phyloP scores from a whole-genome alignment of 345 rosid genomes.

The Salix suchowensis region DNA sequence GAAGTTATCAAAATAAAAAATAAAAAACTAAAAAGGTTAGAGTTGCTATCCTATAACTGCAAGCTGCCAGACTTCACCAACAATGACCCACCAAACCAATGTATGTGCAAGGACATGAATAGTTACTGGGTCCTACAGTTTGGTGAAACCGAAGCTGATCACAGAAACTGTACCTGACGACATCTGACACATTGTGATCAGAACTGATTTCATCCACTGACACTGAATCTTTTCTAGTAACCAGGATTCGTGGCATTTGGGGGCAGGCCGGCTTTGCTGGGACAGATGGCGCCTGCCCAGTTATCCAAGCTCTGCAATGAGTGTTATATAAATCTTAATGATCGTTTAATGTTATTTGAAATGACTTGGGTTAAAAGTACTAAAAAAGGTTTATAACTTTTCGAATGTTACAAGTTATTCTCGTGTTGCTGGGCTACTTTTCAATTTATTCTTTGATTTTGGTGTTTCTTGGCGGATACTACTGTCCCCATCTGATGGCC shows the following conservation, averaged over 20 bases:
- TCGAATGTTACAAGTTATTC: neutral
- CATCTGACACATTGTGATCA: conserved; percentile 9
- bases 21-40: too few relatives aligned
- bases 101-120: neutral
- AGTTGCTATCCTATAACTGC: neutral
- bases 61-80: neutral
- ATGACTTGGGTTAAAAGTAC: neutral
- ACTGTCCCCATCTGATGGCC: neutral
- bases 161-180: neutral
- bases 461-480: neutral
- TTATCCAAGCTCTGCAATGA: neutral
- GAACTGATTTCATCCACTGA: neutral
- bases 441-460: neutral
- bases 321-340: neutral
- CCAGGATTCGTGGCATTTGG: neutral
- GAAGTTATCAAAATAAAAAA: too few relatives aligned
- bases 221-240: conserved; percentile 4
- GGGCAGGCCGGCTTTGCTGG: neutral
- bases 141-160: conserved; percentile 34
- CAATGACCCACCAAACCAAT: neutral
- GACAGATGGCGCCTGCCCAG: neutral
- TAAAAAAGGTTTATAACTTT: neutral
- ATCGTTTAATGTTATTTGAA: neutral
- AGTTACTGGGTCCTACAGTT: conserved; percentile 2
- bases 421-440: neutral